A percentile compares a stretch with the other conserved stretches of the same genome.
Evolutionary conservation across 768 basidiomycete species (phyloP).

Genomic region (Gyrodon lividus): DNA sequence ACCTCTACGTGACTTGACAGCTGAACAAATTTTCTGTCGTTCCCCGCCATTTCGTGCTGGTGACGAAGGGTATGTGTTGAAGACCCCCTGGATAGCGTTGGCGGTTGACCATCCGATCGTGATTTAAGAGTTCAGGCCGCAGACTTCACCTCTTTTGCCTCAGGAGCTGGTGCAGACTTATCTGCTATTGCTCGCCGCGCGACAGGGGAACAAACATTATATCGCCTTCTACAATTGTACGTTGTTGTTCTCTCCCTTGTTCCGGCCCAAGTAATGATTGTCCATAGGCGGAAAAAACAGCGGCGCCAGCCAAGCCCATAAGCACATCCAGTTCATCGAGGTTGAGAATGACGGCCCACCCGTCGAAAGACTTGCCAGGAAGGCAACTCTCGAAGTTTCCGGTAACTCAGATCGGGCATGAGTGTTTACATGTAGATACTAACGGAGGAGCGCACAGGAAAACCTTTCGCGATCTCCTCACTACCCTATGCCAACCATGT

Average conservation of each 20-base stretch:
- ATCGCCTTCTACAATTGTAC: slow-evolving; percentile 89
- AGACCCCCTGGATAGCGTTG: not conserved
- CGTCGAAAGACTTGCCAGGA: slow-evolving; percentile 66
- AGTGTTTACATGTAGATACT: slow-evolving; percentile 1
- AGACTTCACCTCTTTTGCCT: slow-evolving; percentile 78
- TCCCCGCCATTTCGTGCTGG: slow-evolving; percentile 73
- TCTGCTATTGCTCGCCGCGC: slow-evolving; percentile 67
- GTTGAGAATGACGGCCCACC: slow-evolving; percentile 66
- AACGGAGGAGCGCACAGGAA: slow-evolving; percentile 42
- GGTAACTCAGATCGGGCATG: slow-evolving; percentile 10
- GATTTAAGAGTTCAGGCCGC: slow-evolving; percentile 69
- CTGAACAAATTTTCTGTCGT: no score
- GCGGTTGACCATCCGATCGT: not conserved
- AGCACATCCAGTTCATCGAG: slow-evolving; percentile 87
- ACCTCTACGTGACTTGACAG: slow-evolving; percentile 39
- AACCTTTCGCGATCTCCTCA: slow-evolving; percentile 63
- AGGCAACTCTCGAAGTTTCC: slow-evolving; percentile 50
- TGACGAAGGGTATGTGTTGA: slow-evolving; percentile 69
- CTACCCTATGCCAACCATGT: slow-evolving; percentile 84
- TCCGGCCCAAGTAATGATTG: not conserved
- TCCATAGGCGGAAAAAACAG: slow-evolving; percentile 66
- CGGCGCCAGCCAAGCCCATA: slow-evolving; percentile 88
- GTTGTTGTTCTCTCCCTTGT: slow-evolving; percentile 14
- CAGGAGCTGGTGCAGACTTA: slow-evolving; percentile 78
- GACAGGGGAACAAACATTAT: slow-evolving; percentile 53